These are phyloP conservation scores for Talaromyces albobiverticillius DNA, from an alignment of 2,329 filamentous ascomycete genomes.

Conservation along the genomic window DNA sequence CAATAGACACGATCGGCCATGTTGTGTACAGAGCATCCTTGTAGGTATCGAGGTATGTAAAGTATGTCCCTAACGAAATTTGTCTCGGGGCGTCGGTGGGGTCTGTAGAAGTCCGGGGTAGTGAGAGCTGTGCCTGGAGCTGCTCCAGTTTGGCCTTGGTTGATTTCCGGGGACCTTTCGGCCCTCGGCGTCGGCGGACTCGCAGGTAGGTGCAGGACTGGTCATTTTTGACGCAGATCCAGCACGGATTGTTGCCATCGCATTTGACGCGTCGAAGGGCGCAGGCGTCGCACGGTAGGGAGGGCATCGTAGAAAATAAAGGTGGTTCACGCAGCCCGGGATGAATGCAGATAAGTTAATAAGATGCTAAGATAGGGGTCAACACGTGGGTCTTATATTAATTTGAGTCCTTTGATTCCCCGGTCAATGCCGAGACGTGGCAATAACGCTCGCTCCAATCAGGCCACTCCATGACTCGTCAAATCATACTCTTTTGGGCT, in stretches of 20 bases:
- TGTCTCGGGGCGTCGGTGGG: background rate
- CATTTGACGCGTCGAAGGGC: slow-evolving; percentile 17
- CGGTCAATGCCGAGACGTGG: background rate
- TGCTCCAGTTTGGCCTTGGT: slow-evolving; percentile 10
- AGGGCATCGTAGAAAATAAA: slow-evolving; percentile 1
- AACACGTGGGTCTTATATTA: background rate
- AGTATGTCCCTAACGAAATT: slow-evolving; percentile 5
- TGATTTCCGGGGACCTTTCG: slow-evolving; percentile 9
- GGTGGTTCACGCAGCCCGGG: background rate
- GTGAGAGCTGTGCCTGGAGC: slow-evolving; percentile 1
- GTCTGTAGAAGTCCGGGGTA: background rate
- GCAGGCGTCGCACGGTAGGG: slow-evolving; percentile 12
- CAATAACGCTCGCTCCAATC: background rate
- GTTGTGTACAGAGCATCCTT: slow-evolving; percentile 10
- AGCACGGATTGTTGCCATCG: slow-evolving; percentile 18
- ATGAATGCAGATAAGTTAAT: background rate
- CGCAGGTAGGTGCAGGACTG: slow-evolving; percentile 17
- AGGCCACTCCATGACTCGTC: background rate
- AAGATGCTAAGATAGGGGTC: too few species aligned
- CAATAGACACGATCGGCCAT: slow-evolving; percentile 13
- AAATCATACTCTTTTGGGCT: too few species aligned
- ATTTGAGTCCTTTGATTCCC: background rate
- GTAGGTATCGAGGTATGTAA: slow-evolving; percentile 7
- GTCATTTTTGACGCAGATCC: slow-evolving; percentile 14
- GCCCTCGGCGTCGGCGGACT: slow-evolving; percentile 16